phyloP scores from a whole-genome alignment of 1,139 yeast species.

The Blastobotrys raffinosifermentans region DNA sequence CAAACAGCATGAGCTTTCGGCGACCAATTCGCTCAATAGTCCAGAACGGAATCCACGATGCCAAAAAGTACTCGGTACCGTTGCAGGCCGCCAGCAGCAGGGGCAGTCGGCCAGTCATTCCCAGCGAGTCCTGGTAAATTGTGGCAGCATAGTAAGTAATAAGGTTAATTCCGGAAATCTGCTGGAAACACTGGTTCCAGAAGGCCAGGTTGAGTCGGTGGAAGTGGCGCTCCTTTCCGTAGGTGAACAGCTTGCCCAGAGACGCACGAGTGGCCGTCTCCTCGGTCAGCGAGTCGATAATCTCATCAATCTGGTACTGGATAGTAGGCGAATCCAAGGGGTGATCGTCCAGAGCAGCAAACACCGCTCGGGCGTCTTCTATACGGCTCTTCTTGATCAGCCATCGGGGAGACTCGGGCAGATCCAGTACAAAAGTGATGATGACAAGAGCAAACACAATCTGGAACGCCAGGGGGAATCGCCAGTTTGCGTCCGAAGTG shows the following conservation, averaged over 20 bases:
- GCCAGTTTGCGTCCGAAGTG: slow-evolving; percentile 43
- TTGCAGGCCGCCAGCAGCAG: slow-evolving; percentile 43
- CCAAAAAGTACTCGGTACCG: slow-evolving; percentile 43
- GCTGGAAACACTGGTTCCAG: slow-evolving; percentile 53
- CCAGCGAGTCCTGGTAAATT: slow-evolving; percentile 41
- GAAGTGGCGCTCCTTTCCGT: slow-evolving; percentile 34
- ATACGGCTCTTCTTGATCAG: slow-evolving; percentile 39
- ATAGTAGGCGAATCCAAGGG: slow-evolving; percentile 23
- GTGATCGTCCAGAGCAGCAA: slow-evolving; percentile 8
- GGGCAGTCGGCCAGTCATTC: slow-evolving; percentile 37
- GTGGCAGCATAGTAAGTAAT: slow-evolving; percentile 54
- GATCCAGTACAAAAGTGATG: slow-evolving; percentile 5
- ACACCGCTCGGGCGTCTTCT: slow-evolving; percentile 22
- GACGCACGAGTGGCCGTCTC: slow-evolving; percentile 15
- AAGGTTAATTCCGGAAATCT: slow-evolving; percentile 67
- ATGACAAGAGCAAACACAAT: slow-evolving; percentile 12
- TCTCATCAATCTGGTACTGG: slow-evolving; percentile 25
- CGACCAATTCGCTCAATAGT: slow-evolving; percentile 56
- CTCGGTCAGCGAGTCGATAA: slow-evolving; percentile 19
- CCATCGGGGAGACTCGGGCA: slow-evolving; percentile 51
- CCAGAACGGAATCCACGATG: slow-evolving; percentile 40
- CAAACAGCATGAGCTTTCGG: slow-evolving; percentile 44
- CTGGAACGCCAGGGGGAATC: slow-evolving; percentile 36
- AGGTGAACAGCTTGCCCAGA: slow-evolving; percentile 13
- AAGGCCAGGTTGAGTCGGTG: slow-evolving; percentile 45